Conservation (phyloP, 352 stramenopile species). For the Pythium sp. region DNA sequence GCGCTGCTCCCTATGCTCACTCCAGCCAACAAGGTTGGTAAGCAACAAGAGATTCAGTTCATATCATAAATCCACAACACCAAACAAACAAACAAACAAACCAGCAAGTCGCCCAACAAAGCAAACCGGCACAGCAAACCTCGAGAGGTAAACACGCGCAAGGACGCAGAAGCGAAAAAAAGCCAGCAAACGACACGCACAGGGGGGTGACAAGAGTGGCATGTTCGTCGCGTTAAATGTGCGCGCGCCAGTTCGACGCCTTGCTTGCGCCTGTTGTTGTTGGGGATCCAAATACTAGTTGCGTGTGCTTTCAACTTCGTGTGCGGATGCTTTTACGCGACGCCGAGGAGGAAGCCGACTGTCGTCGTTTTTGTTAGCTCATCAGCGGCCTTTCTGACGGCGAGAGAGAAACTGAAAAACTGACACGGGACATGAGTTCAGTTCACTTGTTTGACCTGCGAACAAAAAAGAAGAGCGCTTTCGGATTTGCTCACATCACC, state of each 20-base stretch:
- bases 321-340: not conserved
- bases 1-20: not conserved
- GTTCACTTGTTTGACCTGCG: not conserved
- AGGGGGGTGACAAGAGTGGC: no score
- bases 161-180: no score
- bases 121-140: no score
- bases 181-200: no score
- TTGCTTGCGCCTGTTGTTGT: no score
- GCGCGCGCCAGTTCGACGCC: no score
- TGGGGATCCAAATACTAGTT: not conserved
- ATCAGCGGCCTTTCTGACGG: not conserved
- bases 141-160: no score
- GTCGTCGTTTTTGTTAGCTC: constrained; percentile 1
- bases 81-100: no score
- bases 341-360: not conserved
- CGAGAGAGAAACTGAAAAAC: not conserved
- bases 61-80: no score
- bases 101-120: no score
- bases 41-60: no score
- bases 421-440: not conserved
- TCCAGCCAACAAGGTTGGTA: not conserved
- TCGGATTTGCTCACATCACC: not conserved
- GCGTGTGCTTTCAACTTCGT: not conserved
- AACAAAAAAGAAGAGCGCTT: not conserved
- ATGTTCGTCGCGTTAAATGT: no score